Conservation (phyloP, 768 basidiomycete genomes). For the Leccinum rimulosum region DNA sequence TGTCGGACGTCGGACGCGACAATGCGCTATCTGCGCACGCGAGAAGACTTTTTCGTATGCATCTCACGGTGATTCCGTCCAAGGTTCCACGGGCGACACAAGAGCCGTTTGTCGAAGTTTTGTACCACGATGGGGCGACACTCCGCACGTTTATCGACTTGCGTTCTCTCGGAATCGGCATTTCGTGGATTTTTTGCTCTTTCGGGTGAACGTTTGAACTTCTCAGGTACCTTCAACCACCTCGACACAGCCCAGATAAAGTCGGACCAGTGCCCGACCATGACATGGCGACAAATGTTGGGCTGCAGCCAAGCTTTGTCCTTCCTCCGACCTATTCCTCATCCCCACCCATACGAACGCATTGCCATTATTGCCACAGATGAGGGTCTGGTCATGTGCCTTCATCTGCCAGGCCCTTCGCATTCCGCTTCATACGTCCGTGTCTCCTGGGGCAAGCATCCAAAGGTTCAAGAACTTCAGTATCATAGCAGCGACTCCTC, state of each 20-base stretch:
- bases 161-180: too few species aligned
- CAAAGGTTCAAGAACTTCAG: conserved; percentile 51
- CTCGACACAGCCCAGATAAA: not conserved
- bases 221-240: too few species aligned
- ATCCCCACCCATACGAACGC: conserved; percentile 69
- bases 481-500: conserved; percentile 32
- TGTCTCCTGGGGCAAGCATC: conserved; percentile 59
- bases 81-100: too few species aligned
- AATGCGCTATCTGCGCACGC: too few species aligned
- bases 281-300: conserved; percentile 9
- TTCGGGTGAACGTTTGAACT: too few species aligned
- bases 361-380: conserved; percentile 59
- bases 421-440: conserved; percentile 40
- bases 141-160: too few species aligned
- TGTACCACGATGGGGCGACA: too few species aligned
- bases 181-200: too few species aligned
- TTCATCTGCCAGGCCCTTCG: conserved; percentile 39
- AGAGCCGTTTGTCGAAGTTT: too few species aligned
- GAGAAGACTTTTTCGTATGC: too few species aligned
- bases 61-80: too few species aligned
- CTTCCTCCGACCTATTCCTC: conserved; percentile 62
- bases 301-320: conserved; percentile 59
- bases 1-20: too few species aligned
- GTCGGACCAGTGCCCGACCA: not conserved
- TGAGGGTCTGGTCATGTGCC: conserved; percentile 67